Evolutionary conservation across 2,329 filamentous ascomycete species (phyloP).

Genomic region (Cordyceps pruinosa): DNA sequence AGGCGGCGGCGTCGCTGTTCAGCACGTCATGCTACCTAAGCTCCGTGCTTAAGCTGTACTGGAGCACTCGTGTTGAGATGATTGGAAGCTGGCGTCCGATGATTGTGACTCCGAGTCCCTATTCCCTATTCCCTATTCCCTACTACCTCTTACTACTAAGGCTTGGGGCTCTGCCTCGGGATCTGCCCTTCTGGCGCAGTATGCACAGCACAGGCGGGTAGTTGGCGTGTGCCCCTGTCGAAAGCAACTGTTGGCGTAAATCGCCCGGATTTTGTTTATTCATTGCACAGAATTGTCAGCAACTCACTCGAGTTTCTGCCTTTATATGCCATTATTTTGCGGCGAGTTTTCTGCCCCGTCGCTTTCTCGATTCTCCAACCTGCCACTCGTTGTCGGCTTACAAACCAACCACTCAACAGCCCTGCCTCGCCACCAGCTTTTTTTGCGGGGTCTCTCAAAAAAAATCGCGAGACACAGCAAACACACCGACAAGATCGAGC

Average conservation of each 20-base stretch:
- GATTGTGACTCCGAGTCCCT: no score
- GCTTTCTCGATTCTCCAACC: not conserved
- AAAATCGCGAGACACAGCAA: conserved; percentile 5
- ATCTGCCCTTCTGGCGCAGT: no score
- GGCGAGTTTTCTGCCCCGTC: not conserved
- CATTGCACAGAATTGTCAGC: no score
- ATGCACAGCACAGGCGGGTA: no score
- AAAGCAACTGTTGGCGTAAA: no score
- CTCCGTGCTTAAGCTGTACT: no score
- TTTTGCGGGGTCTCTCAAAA: conserved; percentile 14
- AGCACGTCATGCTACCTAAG: conserved; percentile 6
- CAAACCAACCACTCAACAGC: not conserved
- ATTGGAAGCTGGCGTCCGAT: not conserved
- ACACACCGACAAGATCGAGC: conserved; percentile 1
- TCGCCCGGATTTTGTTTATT: no score
- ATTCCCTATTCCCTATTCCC: no score
- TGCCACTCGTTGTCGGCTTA: not conserved
- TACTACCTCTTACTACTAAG: no score
- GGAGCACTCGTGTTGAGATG: not conserved
- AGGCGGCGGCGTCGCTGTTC: not conserved
- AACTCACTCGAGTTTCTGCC: not conserved
- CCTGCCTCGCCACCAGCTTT: conserved; percentile 1
- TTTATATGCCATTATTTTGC: not conserved
- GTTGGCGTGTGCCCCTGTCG: no score
- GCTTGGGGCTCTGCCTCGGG: no score